Base-by-base conservation (phyloP, 495 filamentous ascomycete genomes). In the Pyronema domesticum region DNA sequence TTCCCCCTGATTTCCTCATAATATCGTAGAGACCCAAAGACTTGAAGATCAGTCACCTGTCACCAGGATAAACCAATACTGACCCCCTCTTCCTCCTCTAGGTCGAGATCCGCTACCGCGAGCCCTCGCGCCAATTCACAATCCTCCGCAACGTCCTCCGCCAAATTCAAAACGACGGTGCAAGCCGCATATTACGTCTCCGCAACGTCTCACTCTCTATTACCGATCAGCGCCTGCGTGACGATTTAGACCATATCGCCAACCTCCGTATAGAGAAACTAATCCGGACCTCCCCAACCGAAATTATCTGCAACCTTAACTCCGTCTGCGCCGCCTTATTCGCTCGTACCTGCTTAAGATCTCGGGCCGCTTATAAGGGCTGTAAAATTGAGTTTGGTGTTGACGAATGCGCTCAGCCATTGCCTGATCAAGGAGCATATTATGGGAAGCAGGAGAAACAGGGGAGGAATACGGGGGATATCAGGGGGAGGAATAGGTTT, bases 171-270 rank as follows among this genome's bases (percentile, higher is more conserved):
- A 68, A 69, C 40, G 73, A 69, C 39, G 86, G 86, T n/a, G 83
- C 82, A n/a, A 82, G 78, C 43, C 80, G 86, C 52, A 89, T 89
- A 60, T 65, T 94, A 18, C 67, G 86, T 37, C 72, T 93, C 45
- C 74, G 71, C 57, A 74, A 74, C 7, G 74, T 74, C 23, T 70
- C 74, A 44, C 64, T 68, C 34, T 74, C 70, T 49, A 73, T 86
- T 55, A 86, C 80, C 0, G 81, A 82, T 53, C 68, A 72, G 3
- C 62, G 70, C 4, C 76, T 94, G 44, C 78, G 83, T 1, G 76
- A 82, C 5, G 82, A 94, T 59, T 68, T 89, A 42, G 82, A 89
- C 13, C 86, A 91, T 62, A 89, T 93, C 58, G 77, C 88, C 65
- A 85, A 85, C 59, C 70, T 89, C 8, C 72, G 81, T 33, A 73